Percentiles rank a stretch among this genome's conserved stretches.
phyloP scores from a whole-genome alignment of 2,329 filamentous ascomycete genomes.

The Fonsecaea erecta region DNA sequence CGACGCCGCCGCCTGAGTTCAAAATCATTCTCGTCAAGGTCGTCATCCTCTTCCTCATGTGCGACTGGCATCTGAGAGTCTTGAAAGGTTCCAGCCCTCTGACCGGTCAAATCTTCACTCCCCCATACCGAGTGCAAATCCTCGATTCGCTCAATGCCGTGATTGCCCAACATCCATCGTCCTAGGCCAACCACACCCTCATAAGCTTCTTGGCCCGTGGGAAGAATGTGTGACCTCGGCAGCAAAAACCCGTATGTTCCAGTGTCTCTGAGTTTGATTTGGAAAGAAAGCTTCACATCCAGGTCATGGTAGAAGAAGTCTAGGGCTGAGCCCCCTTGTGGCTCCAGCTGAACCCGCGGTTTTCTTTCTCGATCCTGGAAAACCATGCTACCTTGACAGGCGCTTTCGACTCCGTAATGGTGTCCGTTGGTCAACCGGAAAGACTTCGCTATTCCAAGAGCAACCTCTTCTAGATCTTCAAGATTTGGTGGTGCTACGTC shows the following conservation, averaged over 20 bases:
- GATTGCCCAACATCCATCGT: slow-evolving; percentile 67
- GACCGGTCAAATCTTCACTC: slow-evolving; percentile 4
- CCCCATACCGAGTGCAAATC: slow-evolving; percentile 28
- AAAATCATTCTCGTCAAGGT: slow-evolving; percentile 12
- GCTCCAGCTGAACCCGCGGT: slow-evolving; percentile 65
- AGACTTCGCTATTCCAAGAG: slow-evolving; percentile 82
- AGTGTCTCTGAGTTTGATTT: slow-evolving; percentile 89
- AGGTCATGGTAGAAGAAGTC: slow-evolving; percentile 96
- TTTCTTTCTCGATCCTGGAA: slow-evolving; percentile 36
- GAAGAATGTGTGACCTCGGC: slow-evolving; percentile 82
- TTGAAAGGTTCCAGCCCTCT: not conserved
- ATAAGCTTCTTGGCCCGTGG: slow-evolving; percentile 85
- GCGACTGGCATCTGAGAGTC: not conserved
- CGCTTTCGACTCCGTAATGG: slow-evolving; percentile 76
- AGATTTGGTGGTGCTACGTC: slow-evolving; percentile 75
- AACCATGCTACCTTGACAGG: slow-evolving; percentile 77
- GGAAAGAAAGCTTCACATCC: slow-evolving; percentile 81
- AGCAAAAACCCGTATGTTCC: slow-evolving; percentile 93
- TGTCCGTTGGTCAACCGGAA: slow-evolving; percentile 81
- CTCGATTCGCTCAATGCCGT: slow-evolving; percentile 35
- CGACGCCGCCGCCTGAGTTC: slow-evolving; percentile 18
- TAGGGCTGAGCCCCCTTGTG: slow-evolving; percentile 80
- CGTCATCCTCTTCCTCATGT: slow-evolving; percentile 13
- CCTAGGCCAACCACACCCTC: slow-evolving; percentile 83
- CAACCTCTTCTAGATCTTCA: slow-evolving; percentile 91